phyloP scores from a whole-genome alignment of 1,139 yeast species.

The Sugiyamaella grinbergsii region DNA sequence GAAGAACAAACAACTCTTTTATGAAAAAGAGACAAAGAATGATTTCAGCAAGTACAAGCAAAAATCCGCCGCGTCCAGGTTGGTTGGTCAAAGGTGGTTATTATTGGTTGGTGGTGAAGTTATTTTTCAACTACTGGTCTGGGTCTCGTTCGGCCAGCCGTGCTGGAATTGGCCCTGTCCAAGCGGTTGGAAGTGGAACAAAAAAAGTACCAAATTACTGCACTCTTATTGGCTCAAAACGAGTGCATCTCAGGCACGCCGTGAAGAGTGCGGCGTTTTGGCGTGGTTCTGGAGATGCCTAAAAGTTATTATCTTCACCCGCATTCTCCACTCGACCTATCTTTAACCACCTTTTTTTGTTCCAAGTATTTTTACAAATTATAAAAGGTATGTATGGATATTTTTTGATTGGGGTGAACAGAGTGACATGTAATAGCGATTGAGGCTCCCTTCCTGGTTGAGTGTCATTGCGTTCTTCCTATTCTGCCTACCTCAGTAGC shows the following conservation, averaged over 20 bases:
- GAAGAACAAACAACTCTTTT: neutral
- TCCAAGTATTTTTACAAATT: too few relatives aligned
- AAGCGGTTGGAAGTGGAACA: neutral
- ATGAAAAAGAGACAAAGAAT: neutral
- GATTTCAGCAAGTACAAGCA: too few relatives aligned
- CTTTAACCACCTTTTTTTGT: too few relatives aligned
- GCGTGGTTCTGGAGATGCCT: neutral
- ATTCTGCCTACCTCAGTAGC: too few relatives aligned
- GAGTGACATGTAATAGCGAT: too few relatives aligned
- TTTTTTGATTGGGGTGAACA: too few relatives aligned
- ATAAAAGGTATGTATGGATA: too few relatives aligned
- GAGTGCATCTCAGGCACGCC: conserved; percentile 3
- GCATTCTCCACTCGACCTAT: neutral
- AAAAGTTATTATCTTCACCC: neutral
- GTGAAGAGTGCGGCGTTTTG: conserved; percentile 1
- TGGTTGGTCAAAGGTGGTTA: conserved; percentile 3
- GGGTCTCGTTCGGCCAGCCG: conserved; percentile 9
- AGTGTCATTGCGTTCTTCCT: too few relatives aligned
- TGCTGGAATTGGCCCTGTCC: neutral
- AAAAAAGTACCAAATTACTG: conserved; percentile 14
- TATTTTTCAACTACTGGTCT: conserved; percentile 7
- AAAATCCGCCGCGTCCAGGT: neutral
- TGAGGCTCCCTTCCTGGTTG: too few relatives aligned
- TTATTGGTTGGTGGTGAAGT: conserved; percentile 15
- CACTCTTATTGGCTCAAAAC: conserved; percentile 11